Evolutionary conservation across 148 eudicot genomes (phyloP), one percentile per base, ranked within the genome.

Genomic region (Dianthus caryophyllus): DNA sequence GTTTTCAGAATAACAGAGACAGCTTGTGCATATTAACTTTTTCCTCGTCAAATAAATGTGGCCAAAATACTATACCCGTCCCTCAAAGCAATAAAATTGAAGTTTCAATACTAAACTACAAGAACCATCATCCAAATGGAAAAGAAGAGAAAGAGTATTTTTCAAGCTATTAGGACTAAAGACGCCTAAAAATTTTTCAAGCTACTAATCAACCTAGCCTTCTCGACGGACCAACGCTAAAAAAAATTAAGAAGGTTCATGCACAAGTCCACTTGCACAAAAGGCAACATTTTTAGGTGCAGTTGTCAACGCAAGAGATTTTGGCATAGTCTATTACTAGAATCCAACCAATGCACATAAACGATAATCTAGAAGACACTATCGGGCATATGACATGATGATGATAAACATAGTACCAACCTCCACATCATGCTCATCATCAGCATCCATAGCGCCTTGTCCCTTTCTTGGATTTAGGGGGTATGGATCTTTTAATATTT

Each of bases 401-500:
- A 38, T 22, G 30, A 41, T 25, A 39, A 43, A 38, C 66, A 39
- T 14, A 16, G 52, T 44, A 53, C 64, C 31, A 62, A 84, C 92
- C 92, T 78, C 81, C 55, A 49, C 70, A 76, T 75, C 75, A 53
- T 78, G 75, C 15, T 70, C 68, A 61, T 84, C 85, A 71, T 95
- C 96, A 20, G 97, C 83, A 71, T 95, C 99, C 99, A 95, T 95
- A 6, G 72, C 29, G 69, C 88, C 89, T 44, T 71, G 83, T 61
- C 75, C 97, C 84, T 95, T 90, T 68, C 85, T 90, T 21, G 81
- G 76, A 78, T 80, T 88, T 59, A 95, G 71, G 33, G 88, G 76
- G 68, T 81, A 82, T 12, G 97, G 99, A 73, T 95, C 99, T 72
- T 73, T 86, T 30, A 95, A 82, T 65, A 88, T 75, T 71, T 95